Percentiles rank a stretch among this genome's conserved stretches.
phyloP scores from a whole-genome alignment of 2,329 filamentous ascomycete genomes.

The Penicillium sp. region DNA sequence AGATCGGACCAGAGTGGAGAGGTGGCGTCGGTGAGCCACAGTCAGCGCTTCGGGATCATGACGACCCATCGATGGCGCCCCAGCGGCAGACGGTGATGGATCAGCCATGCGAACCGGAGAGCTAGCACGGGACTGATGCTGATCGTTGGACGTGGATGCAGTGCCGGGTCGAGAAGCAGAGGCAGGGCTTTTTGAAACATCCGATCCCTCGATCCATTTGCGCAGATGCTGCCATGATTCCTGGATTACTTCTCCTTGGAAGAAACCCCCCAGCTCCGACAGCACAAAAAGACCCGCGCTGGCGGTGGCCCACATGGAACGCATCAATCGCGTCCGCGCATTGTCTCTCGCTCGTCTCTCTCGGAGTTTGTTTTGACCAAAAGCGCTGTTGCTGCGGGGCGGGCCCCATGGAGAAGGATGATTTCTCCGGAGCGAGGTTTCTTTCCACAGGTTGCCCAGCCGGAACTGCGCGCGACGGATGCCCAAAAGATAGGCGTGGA shows the following conservation, averaged over 20 bases:
- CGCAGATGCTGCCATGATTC: constrained; percentile 76
- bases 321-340: constrained; percentile 59
- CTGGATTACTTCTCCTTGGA: constrained; percentile 82
- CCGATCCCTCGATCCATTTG: constrained; percentile 59
- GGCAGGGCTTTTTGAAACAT: constrained; percentile 19
- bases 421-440: constrained; percentile 68
- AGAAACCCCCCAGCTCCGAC: constrained; percentile 77
- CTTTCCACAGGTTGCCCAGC: constrained; percentile 80
- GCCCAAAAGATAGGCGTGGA: constrained; percentile 81
- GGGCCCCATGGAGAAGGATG: constrained; percentile 66
- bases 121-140: constrained; percentile 4
- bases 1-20: constrained; percentile 55
- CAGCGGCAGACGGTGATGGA: constrained; percentile 11
- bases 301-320: constrained; percentile 83
- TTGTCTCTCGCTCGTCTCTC: constrained; percentile 60
- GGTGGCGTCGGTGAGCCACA: constrained; percentile 70
- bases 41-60: constrained; percentile 83
- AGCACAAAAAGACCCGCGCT: constrained; percentile 84
- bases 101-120: constrained; percentile 3
- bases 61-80: constrained; percentile 27
- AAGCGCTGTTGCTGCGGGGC: constrained; percentile 55
- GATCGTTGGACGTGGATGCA: constrained; percentile 25
- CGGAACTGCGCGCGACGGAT: constrained; percentile 80
- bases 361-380: constrained; percentile 55
- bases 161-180: constrained; percentile 36